phyloP scores from a whole-genome alignment of 768 basidiomycete genomes.

The Tricholoma flavovirens region DNA sequence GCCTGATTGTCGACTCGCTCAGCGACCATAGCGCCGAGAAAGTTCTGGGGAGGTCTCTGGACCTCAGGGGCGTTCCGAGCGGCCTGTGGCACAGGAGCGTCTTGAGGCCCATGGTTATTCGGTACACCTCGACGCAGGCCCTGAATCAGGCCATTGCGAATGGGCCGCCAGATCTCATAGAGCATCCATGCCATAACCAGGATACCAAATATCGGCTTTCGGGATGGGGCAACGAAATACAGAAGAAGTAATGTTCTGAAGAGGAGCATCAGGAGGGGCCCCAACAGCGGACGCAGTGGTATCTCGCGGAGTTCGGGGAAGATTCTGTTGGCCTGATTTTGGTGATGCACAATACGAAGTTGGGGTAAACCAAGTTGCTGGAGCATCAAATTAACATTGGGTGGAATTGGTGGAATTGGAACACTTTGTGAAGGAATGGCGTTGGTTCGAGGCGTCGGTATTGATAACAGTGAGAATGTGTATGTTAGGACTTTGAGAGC shows the following conservation, averaged over 20 bases:
- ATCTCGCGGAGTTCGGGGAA: conserved; percentile 47
- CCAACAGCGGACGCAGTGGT: conserved; percentile 59
- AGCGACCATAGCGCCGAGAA: conserved; percentile 11
- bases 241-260: conserved; percentile 64
- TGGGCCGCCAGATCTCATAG: conserved; percentile 71
- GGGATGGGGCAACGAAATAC: conserved; percentile 72
- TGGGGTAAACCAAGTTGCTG: conserved; percentile 60
- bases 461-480: conserved; percentile 46
- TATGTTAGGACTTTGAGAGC: conserved; percentile 58
- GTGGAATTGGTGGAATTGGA: conserved; percentile 39
- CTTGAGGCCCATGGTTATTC: conserved; percentile 17
- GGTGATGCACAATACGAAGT: conserved; percentile 33
- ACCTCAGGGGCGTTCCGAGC: conserved; percentile 12
- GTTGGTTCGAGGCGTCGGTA: conserved; percentile 21
- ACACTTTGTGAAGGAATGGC: conserved; percentile 22
- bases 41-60: conserved; percentile 15
- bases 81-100: conserved; percentile 8
- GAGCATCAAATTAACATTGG: conserved; percentile 54
- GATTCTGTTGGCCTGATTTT: conserved; percentile 27
- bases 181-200: conserved; percentile 64
- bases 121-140: conserved; percentile 31
- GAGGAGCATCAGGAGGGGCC: conserved; percentile 62
- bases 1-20: conserved; percentile 27
- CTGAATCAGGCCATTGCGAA: conserved; percentile 41
- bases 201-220: conserved; percentile 65